phyloP scores from a whole-genome alignment of 1,284 basidiomycete species.

The Coniophora puteana region DNA sequence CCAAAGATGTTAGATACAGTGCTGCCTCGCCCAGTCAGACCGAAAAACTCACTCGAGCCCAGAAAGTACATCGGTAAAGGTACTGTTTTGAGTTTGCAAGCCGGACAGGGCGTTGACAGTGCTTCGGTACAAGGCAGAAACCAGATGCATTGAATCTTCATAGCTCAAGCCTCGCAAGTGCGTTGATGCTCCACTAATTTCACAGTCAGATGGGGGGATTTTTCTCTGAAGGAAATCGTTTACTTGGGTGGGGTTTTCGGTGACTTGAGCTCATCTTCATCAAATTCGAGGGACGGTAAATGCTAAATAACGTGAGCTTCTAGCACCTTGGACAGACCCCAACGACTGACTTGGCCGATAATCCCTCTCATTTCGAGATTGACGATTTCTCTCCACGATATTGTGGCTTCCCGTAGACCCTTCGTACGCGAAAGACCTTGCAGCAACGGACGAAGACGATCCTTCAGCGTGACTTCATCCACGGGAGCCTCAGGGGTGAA shows the following conservation, averaged over 20 bases:
- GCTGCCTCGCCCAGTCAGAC: not conserved
- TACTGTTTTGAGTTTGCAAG: constrained; percentile 60
- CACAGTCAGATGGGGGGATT: constrained; percentile 7
- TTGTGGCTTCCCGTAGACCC: constrained; percentile 65
- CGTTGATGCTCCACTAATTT: constrained; percentile 45
- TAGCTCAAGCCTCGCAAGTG: constrained; percentile 70
- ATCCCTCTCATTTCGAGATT: constrained; percentile 63
- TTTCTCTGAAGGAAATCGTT: constrained; percentile 7
- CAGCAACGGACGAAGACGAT: constrained; percentile 68
- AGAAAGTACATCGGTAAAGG: constrained; percentile 62
- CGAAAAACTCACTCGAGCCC: constrained; percentile 37
- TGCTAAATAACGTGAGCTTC: constrained; percentile 40
- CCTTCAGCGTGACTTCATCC: constrained; percentile 42
- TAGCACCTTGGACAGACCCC: constrained; percentile 11
- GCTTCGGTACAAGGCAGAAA: constrained; percentile 60
- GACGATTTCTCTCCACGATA: constrained; percentile 77
- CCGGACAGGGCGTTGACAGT: constrained; percentile 73
- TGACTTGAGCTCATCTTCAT: constrained; percentile 42
- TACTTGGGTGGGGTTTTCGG: constrained; percentile 33
- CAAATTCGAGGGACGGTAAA: constrained; percentile 55
- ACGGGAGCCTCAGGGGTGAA: constrained; percentile 19
- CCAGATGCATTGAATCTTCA: constrained; percentile 61
- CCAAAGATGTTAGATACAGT: constrained; percentile 10
- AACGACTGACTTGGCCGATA: constrained; percentile 49
- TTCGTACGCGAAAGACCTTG: constrained; percentile 75